Conservation (phyloP, 176 grass and related monocot genomes). For the Zizania latifolia region DNA sequence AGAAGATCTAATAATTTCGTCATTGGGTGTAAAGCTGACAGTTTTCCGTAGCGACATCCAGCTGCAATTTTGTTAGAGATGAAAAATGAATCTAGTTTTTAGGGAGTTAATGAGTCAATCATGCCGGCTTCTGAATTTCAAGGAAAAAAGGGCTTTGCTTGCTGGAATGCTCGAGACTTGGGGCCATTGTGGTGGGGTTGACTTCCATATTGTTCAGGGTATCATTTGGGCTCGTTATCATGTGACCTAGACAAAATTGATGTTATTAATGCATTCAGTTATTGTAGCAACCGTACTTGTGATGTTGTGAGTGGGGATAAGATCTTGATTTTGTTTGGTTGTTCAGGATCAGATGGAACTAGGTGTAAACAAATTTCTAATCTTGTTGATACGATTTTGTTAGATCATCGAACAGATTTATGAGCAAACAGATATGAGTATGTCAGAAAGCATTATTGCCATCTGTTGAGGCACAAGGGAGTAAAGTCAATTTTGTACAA, state of each 20-base stretch:
- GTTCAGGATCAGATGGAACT: constrained; percentile 7
- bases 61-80: not conserved
- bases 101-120: not conserved
- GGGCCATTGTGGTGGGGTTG: constrained; percentile 26
- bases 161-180: not conserved
- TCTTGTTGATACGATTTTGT: constrained; percentile 7
- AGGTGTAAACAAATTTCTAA: constrained; percentile 13
- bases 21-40: not conserved
- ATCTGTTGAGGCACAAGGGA: not conserved
- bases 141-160: not conserved
- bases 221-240: constrained; percentile 26
- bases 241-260: constrained; percentile 22
- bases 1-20: constrained; percentile 23
- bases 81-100: not conserved
- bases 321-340: constrained; percentile 5
- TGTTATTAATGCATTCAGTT: constrained; percentile 28
- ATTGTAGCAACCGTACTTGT: constrained; percentile 21
- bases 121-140: constrained; percentile 9
- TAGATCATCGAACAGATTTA: constrained; percentile 1
- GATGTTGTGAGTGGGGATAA: constrained; percentile 2
- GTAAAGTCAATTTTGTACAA: constrained; percentile 13
- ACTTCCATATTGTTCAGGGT: constrained; percentile 26
- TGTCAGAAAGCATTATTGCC: not conserved
- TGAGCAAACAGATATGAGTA: not conserved
- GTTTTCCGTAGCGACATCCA: not conserved